Evolutionary conservation across 2,329 filamentous ascomycete genomes (phyloP).

Genomic region (Stemphylium vesicarium): DNA sequence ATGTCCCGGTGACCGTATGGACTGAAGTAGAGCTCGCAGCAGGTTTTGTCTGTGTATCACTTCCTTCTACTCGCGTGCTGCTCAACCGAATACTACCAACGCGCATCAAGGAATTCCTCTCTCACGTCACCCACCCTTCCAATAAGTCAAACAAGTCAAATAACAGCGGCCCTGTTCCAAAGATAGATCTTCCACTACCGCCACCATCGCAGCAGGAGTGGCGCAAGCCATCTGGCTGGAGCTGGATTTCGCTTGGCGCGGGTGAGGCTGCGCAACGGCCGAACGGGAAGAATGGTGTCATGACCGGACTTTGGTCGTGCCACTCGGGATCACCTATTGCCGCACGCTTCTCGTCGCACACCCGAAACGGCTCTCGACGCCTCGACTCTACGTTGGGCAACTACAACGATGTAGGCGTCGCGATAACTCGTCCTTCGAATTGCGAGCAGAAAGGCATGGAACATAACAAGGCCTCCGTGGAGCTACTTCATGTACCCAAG

Average conservation of each 20-base stretch:
- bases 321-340: conserved; percentile 2
- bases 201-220: conserved; percentile 4
- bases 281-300: conserved; percentile 9
- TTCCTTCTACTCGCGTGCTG: conserved; percentile 33
- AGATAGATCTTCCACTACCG: not conserved
- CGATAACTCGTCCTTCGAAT: conserved; percentile 13
- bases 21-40: conserved; percentile 35
- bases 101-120: conserved; percentile 15
- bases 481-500: conserved; percentile 3
- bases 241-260: conserved; percentile 6
- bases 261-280: not conserved
- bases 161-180: not conserved
- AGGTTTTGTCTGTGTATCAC: conserved; percentile 30
- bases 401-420: conserved; percentile 13
- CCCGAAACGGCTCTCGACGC: conserved; percentile 4
- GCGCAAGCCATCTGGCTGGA: conserved; percentile 16
- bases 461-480: not conserved
- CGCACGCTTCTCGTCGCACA: conserved; percentile 6
- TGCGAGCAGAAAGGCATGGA: not conserved
- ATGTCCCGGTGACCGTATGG: conserved; percentile 31
- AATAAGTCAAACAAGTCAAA: conserved; percentile 4
- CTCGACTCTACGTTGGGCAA: conserved; percentile 17
- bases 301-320: conserved; percentile 14
- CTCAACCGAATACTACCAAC: conserved; percentile 18
- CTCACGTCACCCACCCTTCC: conserved; percentile 13